phyloP scores from a whole-genome alignment of 2,329 filamentous ascomycete genomes.

The Aureobasidium subglaciale region DNA sequence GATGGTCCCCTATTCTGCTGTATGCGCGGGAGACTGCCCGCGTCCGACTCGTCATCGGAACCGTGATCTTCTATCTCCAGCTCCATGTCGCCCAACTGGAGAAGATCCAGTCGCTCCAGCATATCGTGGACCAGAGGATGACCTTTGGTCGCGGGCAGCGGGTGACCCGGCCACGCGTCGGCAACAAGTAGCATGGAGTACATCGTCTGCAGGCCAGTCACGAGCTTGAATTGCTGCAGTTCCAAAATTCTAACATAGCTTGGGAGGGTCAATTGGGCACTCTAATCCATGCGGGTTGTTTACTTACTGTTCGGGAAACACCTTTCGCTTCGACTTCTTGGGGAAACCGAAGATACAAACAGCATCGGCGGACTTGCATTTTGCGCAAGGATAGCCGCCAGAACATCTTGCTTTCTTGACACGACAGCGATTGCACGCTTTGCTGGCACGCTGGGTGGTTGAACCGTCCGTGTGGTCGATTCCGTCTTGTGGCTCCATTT shows the following conservation, averaged over 20 bases:
- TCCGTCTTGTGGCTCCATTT: too few species aligned
- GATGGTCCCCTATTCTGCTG: too few species aligned
- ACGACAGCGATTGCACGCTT: constrained; percentile 11
- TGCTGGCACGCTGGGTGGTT: constrained; percentile 9
- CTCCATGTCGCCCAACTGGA: not conserved
- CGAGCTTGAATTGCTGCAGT: constrained; percentile 6
- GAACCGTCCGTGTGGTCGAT: too few species aligned
- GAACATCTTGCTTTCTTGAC: constrained; percentile 1
- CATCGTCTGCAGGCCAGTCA: not conserved
- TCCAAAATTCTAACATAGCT: constrained; percentile 2
- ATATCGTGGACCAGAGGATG: constrained; percentile 3
- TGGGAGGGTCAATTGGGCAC: not conserved
- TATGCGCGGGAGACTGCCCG: not conserved
- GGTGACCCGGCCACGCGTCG: not conserved
- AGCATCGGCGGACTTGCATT: not conserved
- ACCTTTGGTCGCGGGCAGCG: not conserved
- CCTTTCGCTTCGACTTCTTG: not conserved
- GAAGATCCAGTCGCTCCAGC: not conserved
- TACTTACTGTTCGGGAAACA: constrained; percentile 5
- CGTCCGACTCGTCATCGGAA: not conserved
- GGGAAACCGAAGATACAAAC: constrained; percentile 2
- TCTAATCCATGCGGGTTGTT: too few species aligned
- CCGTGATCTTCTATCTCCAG: not conserved
- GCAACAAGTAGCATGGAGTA: not conserved
- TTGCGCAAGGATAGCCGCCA: constrained; percentile 3